Evolutionary conservation across 176 grass and related monocot species (phyloP), one percentile per base, ranked within the genome.

Genomic region (Typha latifolia): DNA sequence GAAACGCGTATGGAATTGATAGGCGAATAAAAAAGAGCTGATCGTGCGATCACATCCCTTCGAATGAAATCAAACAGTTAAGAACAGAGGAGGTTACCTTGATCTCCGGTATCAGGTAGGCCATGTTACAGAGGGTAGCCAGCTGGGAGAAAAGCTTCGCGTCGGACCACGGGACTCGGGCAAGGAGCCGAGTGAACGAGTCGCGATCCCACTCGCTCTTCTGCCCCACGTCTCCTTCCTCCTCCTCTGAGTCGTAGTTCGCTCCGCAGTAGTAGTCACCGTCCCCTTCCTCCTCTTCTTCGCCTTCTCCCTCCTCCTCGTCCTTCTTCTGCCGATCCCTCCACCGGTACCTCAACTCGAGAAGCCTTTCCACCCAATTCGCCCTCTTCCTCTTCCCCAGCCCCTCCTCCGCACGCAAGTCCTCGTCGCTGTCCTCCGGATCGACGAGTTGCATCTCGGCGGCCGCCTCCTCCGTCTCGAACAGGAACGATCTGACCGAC

Each of bases 121-220:
- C 94, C 81, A 90, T 87, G 94, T 87, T 93, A 72, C 89, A 99
- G 81, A 99, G 94, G 81, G 80, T 87, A 51, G 89, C 86, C 73
- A 99, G 76, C 79, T 93, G 89, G 70, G 82, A 67, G 73, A 99
- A 90, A 61, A 90, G 89, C 24, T 79, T 74, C 37, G 86, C 84
- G 66, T 93, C 89, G 47, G 70, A 74, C 61, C 62, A 83, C 10
- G 89, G 73, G 63, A 83, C 89, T 66, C 77, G 78, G 69, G 70
- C 79, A 72, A 99, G 72, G 62, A 93, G 76, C 71, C 83, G 85
- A 61, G 22, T 52, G 73, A 99, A 99, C 26, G 94, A 93, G 29
- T 85, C 70, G 24, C 21, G 78, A 74, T 93, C 89, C 94, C 94
- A 99, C 50, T 69, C 71, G 10, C 48, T 66, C 47, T 76, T 56